Conservation (phyloP, 2,329 filamentous ascomycete genomes). For the Fusarium denticulatum region DNA sequence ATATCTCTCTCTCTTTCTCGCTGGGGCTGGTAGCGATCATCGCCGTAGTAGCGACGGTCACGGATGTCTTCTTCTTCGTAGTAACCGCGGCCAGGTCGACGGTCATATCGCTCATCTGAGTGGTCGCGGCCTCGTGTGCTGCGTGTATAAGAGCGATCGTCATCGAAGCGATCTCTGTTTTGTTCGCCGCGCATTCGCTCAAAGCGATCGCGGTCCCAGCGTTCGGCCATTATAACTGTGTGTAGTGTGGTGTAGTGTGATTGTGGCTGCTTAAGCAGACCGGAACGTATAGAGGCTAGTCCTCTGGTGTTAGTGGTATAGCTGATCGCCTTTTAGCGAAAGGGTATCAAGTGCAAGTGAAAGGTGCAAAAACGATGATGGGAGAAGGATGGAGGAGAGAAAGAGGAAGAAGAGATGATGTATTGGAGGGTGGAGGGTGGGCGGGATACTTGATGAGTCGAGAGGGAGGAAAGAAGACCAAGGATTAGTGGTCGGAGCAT, state of each 20-base stretch:
- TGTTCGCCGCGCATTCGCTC: conserved; percentile 53
- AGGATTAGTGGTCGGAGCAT: conserved; percentile 20
- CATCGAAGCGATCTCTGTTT: conserved; percentile 63
- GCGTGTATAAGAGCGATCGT: conserved; percentile 59
- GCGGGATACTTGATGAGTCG: conserved; percentile 38
- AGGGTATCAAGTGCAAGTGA: conserved; percentile 10
- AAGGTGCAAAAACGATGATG: background rate
- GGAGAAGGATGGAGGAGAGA: conserved; percentile 14
- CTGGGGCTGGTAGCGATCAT: conserved; percentile 56
- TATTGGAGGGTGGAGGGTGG: conserved; percentile 38
- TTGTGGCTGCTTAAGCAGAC: conserved; percentile 14
- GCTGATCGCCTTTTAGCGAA: conserved; percentile 5
- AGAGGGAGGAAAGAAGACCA: conserved; percentile 11
- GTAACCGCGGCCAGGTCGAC: conserved; percentile 51
- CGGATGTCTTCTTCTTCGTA: conserved; percentile 62
- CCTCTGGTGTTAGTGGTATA: conserved; percentile 12
- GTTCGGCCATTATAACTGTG: conserved; percentile 46
- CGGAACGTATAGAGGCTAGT: conserved; percentile 19
- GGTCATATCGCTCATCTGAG: conserved; percentile 59
- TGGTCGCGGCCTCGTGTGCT: conserved; percentile 55
- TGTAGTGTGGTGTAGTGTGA: conserved; percentile 2
- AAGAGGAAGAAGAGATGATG: conserved; percentile 8
- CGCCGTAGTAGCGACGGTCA: conserved; percentile 66
- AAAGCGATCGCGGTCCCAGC: conserved; percentile 67
- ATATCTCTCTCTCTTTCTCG: conserved; percentile 44